Evolutionary conservation across 2,329 filamentous ascomycete genomes (phyloP), one percentile per base, ranked within the genome.

Genomic region (Trichoderma gracile): DNA sequence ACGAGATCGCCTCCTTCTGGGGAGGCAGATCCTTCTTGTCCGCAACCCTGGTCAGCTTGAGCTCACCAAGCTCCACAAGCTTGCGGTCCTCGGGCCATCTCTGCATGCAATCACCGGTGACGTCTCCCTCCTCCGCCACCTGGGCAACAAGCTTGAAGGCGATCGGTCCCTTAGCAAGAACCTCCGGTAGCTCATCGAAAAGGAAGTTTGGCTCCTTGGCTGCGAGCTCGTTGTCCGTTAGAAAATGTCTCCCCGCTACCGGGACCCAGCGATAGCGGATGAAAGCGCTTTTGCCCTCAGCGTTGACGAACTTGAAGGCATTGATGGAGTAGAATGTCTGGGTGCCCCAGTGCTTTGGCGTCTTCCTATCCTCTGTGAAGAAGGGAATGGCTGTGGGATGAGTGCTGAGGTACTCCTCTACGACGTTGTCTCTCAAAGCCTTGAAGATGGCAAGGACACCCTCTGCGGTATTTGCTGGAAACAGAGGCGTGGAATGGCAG

Each of bases 261-360:
- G 61, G 52, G 12, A 63, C 17, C 61, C 61, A 63, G 17, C 61
- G 61, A 57, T 63, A 63, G 21, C 61, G 49, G 12, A 56, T 50
- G 5, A 63, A n/a, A n/a, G 15, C 33, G 10, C 12, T 57, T 25
- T 63, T 38, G 4, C 52, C 61, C 21, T 45, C 17, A 14, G 30
- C 52, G 8, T 63, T 50, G 9, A 63, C 25, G 33, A 63, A 57
- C 15, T 57, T 56, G 43, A 63, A 63, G 5, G 61, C 52, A 52
- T 63, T 63, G 52, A 63, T 63, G 23, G 61, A 63, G 52, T 63
- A 63, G 21, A 63, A 63, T 1, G 61, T 49, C 30, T 63, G 42
- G 25, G 52, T 49, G 8, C 50, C 61, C 19, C 49, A 63, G 30
- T 38, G 56, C 23, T 63, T 57, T 5, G 52, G 52, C 6, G 45